Evolutionary conservation across 768 basidiomycete species (phyloP).

Genomic region (Cyclocybe aegerita): DNA sequence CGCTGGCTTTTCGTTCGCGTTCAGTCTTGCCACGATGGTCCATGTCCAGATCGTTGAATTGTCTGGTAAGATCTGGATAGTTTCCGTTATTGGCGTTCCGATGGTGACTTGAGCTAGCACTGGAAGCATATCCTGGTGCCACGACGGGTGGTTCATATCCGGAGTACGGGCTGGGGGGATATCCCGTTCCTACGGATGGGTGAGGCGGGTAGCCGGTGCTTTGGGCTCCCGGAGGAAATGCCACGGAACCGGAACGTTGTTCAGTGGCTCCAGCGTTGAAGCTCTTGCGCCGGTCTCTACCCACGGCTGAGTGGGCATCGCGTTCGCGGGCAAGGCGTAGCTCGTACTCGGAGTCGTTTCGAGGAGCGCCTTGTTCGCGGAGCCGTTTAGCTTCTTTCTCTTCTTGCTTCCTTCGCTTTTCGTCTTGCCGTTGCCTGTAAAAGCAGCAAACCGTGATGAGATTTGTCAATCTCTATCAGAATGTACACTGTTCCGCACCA

Average conservation of each 20-base stretch:
- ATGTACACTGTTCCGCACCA: background rate
- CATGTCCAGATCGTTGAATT: slow-evolving; percentile 42
- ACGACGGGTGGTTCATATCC: slow-evolving; percentile 15
- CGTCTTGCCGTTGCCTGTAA: slow-evolving; percentile 46
- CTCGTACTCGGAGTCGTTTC: slow-evolving; percentile 50
- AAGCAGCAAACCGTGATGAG: background rate
- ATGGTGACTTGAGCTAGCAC: slow-evolving; percentile 18
- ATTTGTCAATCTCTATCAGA: background rate
- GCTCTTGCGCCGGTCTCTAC: slow-evolving; percentile 54
- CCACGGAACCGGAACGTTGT: slow-evolving; percentile 23
- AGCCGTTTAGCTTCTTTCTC: slow-evolving; percentile 46
- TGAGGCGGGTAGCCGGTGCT: slow-evolving; percentile 24
- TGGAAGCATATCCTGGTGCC: slow-evolving; percentile 18
- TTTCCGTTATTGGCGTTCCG: slow-evolving; percentile 32
- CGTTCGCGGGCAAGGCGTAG: slow-evolving; percentile 56
- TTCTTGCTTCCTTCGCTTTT: slow-evolving; percentile 43
- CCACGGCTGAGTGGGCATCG: slow-evolving; percentile 39
- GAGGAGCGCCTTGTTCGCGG: slow-evolving; percentile 48
- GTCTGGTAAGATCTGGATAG: slow-evolving; percentile 36
- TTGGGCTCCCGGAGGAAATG: slow-evolving; percentile 28
- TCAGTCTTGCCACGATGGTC: slow-evolving; percentile 32
- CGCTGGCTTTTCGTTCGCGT: slow-evolving; percentile 31
- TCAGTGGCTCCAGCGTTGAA: slow-evolving; percentile 41
- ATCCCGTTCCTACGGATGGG: slow-evolving; percentile 19
- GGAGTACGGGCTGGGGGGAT: slow-evolving; percentile 23